Conservation (phyloP, 176 grass and related monocot species). For the Luzula sylvatica region DNA sequence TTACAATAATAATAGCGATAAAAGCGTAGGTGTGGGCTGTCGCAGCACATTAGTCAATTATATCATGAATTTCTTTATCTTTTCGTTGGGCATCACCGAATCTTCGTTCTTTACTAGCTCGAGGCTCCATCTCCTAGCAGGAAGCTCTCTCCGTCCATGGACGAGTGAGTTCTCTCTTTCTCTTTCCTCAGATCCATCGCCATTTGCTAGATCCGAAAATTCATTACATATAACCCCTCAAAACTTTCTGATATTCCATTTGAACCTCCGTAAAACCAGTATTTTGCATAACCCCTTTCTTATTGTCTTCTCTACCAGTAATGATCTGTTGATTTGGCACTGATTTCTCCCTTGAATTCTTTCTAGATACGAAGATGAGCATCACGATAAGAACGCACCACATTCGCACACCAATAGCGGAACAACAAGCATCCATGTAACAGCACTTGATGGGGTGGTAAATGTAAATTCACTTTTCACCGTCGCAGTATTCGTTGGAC, state of each 20-base stretch:
- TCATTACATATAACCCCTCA: background rate
- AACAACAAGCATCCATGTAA: slow-evolving; percentile 90
- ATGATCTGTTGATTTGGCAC: background rate
- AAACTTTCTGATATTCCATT: background rate
- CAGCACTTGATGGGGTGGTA: slow-evolving; percentile 84
- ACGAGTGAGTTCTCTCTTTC: slow-evolving; percentile 35
- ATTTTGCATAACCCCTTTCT: background rate
- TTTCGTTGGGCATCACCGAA: too few relatives aligned
- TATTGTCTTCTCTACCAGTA: background rate
- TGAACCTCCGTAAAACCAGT: background rate
- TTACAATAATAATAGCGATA: too few relatives aligned
- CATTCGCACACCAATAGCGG: background rate
- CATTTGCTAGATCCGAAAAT: background rate
- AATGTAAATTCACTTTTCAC: slow-evolving; percentile 98
- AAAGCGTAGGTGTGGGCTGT: too few relatives aligned
- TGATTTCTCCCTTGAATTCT: slow-evolving; percentile 6
- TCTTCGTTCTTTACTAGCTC: too few relatives aligned
- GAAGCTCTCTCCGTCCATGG: slow-evolving; percentile 16
- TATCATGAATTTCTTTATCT: too few relatives aligned
- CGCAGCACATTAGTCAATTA: too few relatives aligned
- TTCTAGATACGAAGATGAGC: slow-evolving; percentile 32
- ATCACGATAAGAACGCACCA: slow-evolving; percentile 7
- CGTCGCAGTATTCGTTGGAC: slow-evolving; percentile 82
- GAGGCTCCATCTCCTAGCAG: slow-evolving; percentile 7
- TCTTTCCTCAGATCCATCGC: background rate